Evolutionary conservation across 1,284 basidiomycete genomes (phyloP).

Genomic region (Pulveroboletus ridleyi): DNA sequence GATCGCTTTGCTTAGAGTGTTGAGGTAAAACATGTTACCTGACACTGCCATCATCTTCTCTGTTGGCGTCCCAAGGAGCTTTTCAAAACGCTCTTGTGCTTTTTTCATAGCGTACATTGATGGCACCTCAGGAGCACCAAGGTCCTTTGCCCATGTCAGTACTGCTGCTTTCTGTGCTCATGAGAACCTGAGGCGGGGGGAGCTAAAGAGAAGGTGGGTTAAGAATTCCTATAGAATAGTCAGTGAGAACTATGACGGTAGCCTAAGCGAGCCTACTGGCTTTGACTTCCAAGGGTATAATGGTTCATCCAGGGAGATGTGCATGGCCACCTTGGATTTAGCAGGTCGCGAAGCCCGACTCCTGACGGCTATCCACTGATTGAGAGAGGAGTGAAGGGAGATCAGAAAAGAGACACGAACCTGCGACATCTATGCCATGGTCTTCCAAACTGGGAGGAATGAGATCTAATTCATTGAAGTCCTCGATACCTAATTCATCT

Average conservation of each 20-base stretch:
- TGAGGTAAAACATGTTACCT: slow-evolving; percentile 1
- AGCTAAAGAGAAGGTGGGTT: background rate
- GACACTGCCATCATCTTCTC: background rate
- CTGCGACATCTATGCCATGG: background rate
- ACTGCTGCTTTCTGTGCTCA: too few relatives aligned
- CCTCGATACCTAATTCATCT: background rate
- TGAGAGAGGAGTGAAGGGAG: background rate
- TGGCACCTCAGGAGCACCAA: too few relatives aligned
- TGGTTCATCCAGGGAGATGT: background rate
- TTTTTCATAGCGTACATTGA: background rate
- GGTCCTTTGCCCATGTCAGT: too few relatives aligned
- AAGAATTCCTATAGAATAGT: background rate
- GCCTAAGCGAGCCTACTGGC: background rate
- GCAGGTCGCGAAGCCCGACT: background rate
- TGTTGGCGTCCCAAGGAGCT: background rate
- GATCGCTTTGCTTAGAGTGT: background rate
- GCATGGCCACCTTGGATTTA: background rate
- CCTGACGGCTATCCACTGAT: background rate
- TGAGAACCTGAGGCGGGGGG: too few relatives aligned
- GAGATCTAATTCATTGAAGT: background rate
- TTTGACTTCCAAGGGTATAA: background rate
- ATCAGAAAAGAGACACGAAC: background rate
- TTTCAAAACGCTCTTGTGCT: background rate
- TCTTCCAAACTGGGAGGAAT: background rate
- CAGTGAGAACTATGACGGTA: background rate